Evolutionary conservation across 352 stramenopile genomes (phyloP), one percentile per base, ranked within the genome.

Genomic region (Phytophthora multivora): DNA sequence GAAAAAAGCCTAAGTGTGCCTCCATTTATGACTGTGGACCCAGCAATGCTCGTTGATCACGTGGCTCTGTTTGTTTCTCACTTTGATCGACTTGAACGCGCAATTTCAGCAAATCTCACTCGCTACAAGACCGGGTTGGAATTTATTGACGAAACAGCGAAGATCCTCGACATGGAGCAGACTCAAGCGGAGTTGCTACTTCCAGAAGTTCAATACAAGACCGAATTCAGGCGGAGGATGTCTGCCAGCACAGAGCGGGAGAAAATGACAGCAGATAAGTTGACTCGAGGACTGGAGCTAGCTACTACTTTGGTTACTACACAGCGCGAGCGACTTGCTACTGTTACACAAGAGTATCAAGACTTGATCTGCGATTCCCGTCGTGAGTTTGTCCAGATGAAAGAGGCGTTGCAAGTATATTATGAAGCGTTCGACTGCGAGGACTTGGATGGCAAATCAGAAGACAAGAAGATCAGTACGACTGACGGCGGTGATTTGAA

Each of bases 201-300:
- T 7, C 80, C 80, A 3, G 79, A 91, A 59, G 77, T 88, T 61
- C 63, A 42, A 1, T 66, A 73, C 23, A 78, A 80, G 36, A 66
- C 77, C 0, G 77, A 77, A 3, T 23, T 75, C 7, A 77, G 77
- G 38, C 63, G 83, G 2, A 59, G 54, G 16, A 88, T 90, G 80
- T 91, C 80, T 3, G 83, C 75, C 0, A 86, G 67, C 10, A 52
- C 89, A n/a, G 80, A 91, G 41, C 77, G 73, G 25, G 79, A 90
- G 31, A 75, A 84, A 28, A 63, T 88, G 6, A 45, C 63, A 10
- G 49, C 71, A 1, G 75, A 70, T 18, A 93, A 91, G 49, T 55
- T 90, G 6, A 59, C 59, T 2, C 64, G 68, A 31, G 72, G 67
- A 0, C 70, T 91, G 2, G 78, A 87, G 33, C 51, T 89, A 13